Evolutionary conservation across 2,329 filamentous ascomycete genomes (phyloP).

Genomic region (Sclerotinia minor): DNA sequence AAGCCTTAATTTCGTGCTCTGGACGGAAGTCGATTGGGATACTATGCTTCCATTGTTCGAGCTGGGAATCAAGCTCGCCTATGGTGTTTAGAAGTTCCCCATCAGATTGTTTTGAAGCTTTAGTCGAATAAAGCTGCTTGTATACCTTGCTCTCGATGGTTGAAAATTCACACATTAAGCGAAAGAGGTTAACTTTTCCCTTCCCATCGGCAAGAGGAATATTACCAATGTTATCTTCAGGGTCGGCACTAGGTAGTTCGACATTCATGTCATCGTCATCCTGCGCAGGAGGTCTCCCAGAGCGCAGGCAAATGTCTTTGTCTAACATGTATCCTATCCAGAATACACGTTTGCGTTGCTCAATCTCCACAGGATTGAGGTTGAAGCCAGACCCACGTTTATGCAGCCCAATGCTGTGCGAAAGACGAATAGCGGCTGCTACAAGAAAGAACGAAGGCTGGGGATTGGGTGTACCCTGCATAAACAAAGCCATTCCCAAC

Average conservation of each 20-base stretch:
- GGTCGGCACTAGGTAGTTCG: conserved; percentile 87
- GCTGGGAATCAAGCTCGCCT: conserved; percentile 82
- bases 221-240: conserved; percentile 89
- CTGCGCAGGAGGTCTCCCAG: conserved; percentile 70
- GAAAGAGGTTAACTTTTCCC: conserved; percentile 92
- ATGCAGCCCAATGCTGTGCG: conserved; percentile 93
- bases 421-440: conserved; percentile 83
- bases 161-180: conserved; percentile 87
- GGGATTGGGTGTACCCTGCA: conserved; percentile 95
- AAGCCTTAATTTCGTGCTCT: conserved; percentile 91
- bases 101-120: conserved; percentile 86
- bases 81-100: conserved; percentile 94
- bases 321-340: conserved; percentile 76
- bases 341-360: conserved; percentile 79
- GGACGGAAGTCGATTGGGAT: conserved; percentile 97
- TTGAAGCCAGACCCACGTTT: conserved; percentile 92
- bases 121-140: conserved; percentile 87
- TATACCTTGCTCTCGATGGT: conserved; percentile 94
- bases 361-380: conserved; percentile 87
- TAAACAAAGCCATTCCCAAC: conserved; percentile 88
- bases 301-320: conserved; percentile 71
- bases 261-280: conserved; percentile 92
- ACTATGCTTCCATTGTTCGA: conserved; percentile 95
- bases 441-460: conserved; percentile 92
- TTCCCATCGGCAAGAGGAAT: conserved; percentile 87